Base-by-base conservation (phyloP, 192 early-diverging fungal species). In the Borealophlyctis nickersoniae region DNA sequence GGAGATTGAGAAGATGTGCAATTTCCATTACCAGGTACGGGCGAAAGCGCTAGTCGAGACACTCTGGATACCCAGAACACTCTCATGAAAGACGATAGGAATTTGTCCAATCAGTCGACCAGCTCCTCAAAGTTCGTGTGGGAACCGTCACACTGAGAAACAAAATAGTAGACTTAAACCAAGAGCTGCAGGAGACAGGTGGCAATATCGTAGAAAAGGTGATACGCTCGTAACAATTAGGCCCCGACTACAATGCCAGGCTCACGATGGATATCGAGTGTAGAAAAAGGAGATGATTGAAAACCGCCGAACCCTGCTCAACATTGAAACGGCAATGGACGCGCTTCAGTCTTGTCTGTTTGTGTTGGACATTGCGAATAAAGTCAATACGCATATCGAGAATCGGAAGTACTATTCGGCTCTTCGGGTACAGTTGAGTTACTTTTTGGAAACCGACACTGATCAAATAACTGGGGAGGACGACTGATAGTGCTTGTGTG, bases 1-100 rank as follows among this genome's bases (percentile, higher is more conserved):
- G 31, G 97, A 99, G 73, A 99, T 99, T 62, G 95, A 97, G 79
- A 87, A 90, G 58, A 91, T 99, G 80, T 99, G 97, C 76, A 91
- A 89, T 68, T 84, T 87, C 72, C 91, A 99, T 73, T 96, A 96
- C 73, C 90, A 97, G 80, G 94, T 91, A 57, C 45, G 52, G 35
- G n/a, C n/a, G n/a, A n/a, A n/a, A n/a, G n/a, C n/a, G n/a, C n/a
- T n/a, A n/a, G n/a, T n/a, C n/a, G n/a, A n/a, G n/a, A n/a, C n/a
- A n/a, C n/a, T n/a, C n/a, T n/a, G n/a, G n/a, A n/a, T n/a, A n/a
- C n/a, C n/a, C n/a, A n/a, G n/a, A n/a, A n/a, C n/a, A n/a, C n/a
- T n/a, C n/a, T n/a, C n/a, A n/a, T n/a, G 28, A 1, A 59, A 24
- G 30, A 2, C 22, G 29, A 2, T 66, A 91, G 89, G 92, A 95